Conservation (phyloP, 257 asterid species). For the Handroanthus guayacan region DNA sequence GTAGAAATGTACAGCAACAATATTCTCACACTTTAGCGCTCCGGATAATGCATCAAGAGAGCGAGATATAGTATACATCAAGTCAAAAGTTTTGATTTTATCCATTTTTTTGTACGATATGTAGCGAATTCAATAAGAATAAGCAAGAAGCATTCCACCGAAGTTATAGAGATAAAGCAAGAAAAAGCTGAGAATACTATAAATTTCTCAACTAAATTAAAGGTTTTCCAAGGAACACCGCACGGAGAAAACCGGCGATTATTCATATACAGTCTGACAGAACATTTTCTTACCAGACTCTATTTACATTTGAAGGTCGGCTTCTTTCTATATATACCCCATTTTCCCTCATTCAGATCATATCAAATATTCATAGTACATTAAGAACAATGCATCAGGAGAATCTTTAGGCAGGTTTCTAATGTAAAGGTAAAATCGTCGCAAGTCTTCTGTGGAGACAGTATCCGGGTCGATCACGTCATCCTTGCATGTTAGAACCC, state of each 20-base stretch:
- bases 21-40: constrained; percentile 20
- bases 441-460: constrained; percentile 67
- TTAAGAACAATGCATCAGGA: constrained; percentile 76
- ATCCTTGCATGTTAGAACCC: constrained; percentile 81
- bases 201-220: constrained; percentile 12
- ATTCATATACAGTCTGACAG: constrained; percentile 44
- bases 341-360: constrained; percentile 44
- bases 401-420: constrained; percentile 77
- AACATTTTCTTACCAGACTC: constrained; percentile 50
- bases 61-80: constrained; percentile 29
- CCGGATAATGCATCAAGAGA: constrained; percentile 42
- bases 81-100: not conserved
- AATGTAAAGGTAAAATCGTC: constrained; percentile 69
- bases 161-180: constrained; percentile 18
- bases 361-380: constrained; percentile 78
- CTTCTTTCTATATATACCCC: constrained; percentile 48
- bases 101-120: not conserved
- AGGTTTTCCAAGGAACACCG: constrained; percentile 39
- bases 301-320: constrained; percentile 67
- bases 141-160: constrained; percentile 1
- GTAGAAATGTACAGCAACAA: constrained; percentile 2
- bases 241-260: constrained; percentile 44
- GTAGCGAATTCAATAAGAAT: not conserved
- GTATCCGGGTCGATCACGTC: constrained; percentile 72
- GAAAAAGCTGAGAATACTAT: constrained; percentile 27